Conservation (phyloP, 495 filamentous ascomycete genomes). For the Ramalina intermedia region DNA sequence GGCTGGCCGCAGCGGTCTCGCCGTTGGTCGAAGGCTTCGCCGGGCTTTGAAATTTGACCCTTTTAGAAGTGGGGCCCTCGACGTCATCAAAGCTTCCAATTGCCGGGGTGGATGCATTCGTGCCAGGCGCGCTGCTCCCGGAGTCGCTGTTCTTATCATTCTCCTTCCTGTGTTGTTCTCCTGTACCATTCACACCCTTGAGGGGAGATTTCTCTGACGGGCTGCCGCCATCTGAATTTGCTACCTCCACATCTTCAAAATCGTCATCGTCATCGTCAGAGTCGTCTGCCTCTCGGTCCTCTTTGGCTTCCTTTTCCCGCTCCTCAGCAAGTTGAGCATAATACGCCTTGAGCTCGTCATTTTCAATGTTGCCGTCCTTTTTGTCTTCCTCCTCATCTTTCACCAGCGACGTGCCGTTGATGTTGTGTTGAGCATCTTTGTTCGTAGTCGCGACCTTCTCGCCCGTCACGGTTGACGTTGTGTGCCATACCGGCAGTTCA, state of each 20-base stretch:
- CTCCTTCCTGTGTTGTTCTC: constrained; percentile 10
- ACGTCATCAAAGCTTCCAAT: constrained; percentile 14
- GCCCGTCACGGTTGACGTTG: constrained; percentile 61
- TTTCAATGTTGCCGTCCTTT: constrained; percentile 28
- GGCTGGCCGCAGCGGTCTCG: not conserved
- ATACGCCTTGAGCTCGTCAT: constrained; percentile 38
- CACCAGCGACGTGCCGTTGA: constrained; percentile 10
- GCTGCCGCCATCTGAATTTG: not conserved
- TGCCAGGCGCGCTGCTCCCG: constrained; percentile 28
- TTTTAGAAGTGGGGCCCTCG: constrained; percentile 30
- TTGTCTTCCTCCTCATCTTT: constrained; percentile 43
- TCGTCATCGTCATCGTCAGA: constrained; percentile 34
- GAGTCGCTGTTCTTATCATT: constrained; percentile 25
- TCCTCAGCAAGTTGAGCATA: constrained; percentile 37
- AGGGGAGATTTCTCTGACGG: constrained; percentile 1
- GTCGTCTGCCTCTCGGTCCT: constrained; percentile 31
- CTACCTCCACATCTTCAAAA: constrained; percentile 30
- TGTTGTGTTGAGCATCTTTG: constrained; percentile 21
- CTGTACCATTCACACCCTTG: too few relatives aligned
- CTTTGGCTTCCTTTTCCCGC: constrained; percentile 31
- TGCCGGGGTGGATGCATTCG: constrained; percentile 28
- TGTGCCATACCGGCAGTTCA: constrained; percentile 77
- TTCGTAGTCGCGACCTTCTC: constrained; percentile 16
- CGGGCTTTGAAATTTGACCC: constrained; percentile 23
- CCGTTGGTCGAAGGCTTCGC: constrained; percentile 1